Percentiles rank a stretch among this genome's conserved stretches.
Evolutionary conservation across 768 basidiomycete species (phyloP).

Genomic region (Suillus cothurnatus): DNA sequence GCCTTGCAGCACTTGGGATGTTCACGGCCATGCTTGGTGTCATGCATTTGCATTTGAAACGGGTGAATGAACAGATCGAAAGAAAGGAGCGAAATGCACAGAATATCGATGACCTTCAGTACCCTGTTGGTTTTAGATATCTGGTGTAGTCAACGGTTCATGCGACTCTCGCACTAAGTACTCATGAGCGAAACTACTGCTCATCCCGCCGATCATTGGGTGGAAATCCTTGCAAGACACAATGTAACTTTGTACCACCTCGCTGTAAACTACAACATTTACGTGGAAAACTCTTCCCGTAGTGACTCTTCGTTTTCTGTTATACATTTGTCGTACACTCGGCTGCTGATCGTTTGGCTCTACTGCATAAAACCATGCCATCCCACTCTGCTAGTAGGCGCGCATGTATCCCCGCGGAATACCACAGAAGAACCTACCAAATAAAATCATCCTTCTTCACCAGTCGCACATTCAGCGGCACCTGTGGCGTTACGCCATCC

Average conservation of each 20-base stretch:
- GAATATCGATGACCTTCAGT: not conserved
- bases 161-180: not conserved
- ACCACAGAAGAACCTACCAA: not conserved
- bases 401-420: not conserved
- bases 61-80: conserved; percentile 41
- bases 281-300: not conserved
- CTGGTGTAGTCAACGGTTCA: not conserved
- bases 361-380: not conserved
- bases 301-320: not conserved
- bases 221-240: not conserved
- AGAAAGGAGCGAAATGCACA: conserved; percentile 27
- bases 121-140: conserved; percentile 5
- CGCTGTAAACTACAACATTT: not conserved
- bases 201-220: not conserved
- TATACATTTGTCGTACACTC: not conserved
- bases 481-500: conserved; percentile 21
- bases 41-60: conserved; percentile 43
- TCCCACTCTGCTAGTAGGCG: not conserved
- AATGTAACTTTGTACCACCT: not conserved
- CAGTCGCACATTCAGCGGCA: not conserved
- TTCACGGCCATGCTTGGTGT: conserved; percentile 48
- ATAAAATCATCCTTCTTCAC: conserved; percentile 1
- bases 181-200: not conserved
- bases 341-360: not conserved
- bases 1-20: conserved; percentile 55